Evolutionary conservation across 1,139 yeast species (phyloP), one percentile per base, ranked within the genome.

Genomic region (Suhomyces anneliseae): DNA sequence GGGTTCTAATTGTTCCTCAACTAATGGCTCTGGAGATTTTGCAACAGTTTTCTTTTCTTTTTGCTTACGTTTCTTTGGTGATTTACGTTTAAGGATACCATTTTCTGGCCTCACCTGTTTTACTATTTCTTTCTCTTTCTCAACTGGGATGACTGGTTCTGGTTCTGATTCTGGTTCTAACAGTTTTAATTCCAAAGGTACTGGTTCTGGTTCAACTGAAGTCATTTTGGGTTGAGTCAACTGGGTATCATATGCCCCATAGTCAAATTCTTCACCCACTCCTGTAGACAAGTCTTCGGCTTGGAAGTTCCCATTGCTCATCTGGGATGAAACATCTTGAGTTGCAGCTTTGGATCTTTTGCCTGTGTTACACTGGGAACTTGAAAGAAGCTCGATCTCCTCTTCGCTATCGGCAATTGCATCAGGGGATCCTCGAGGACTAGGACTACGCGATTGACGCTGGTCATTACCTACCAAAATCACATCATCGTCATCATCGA

Each of bases 371-470:
- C 34, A 26, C 24, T 41, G 43, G 12, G 44, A 43, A 27, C 43
- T 45, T n/a, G 42, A 35, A 11, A 52, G 43, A 7, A 47, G 47
- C 33, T 51, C 52, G 2, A 50, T 39, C 35, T 55, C 58, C 35
- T 54, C 58, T 38, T 56, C 55, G 34, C 60, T 56, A 36, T 56
- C 58, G 7, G 52, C 55, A 15, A 56, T 38, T 3, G 47, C 34
- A 7, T 47, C 50, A 9, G 46, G 47, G 7, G 46, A 36, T 12
- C 14, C 36, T 14, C 32, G 15, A 19, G 34, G 26, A 33, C 38
- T 15, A n/a, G 35, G 38, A 11, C 8, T 29, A 29, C n/a, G n/a
- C 32, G 7, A 29, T 11, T 19, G 15, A 9, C 11, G 29, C 9
- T 15, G 19, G 10, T 39, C 39, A 14, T 29, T 32, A 3, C 38